Evolutionary conservation across 2,329 filamentous ascomycete species (phyloP).

Genomic region (Daldinia sp.): DNA sequence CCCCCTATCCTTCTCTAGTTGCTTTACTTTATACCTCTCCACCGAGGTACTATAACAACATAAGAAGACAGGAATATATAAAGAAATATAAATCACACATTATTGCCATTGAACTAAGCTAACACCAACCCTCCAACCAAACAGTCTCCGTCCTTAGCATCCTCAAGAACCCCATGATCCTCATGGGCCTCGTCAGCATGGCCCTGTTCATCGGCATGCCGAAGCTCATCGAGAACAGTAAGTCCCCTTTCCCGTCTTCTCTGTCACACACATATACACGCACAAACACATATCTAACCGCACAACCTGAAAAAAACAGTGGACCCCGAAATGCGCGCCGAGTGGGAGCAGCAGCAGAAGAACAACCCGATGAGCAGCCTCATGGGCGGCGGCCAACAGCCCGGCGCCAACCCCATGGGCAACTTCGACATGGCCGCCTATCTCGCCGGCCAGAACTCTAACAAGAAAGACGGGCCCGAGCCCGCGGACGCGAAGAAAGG

Average conservation of each 20-base stretch:
- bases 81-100: neutral
- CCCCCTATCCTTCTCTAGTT: constrained; percentile 4
- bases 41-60: too few relatives aligned
- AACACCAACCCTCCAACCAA: constrained; percentile 5
- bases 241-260: constrained; percentile 53
- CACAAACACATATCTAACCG: neutral
- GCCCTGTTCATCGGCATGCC: constrained; percentile 91
- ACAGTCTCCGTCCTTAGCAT: constrained; percentile 83
- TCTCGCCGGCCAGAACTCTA: constrained; percentile 66
- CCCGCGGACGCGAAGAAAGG: constrained; percentile 59
- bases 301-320: constrained; percentile 65
- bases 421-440: constrained; percentile 74
- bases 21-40: too few relatives aligned
- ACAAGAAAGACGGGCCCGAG: constrained; percentile 56
- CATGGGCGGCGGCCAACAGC: constrained; percentile 58
- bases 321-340: constrained; percentile 94
- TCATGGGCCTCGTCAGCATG: constrained; percentile 87
- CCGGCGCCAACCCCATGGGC: constrained; percentile 59
- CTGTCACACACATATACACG: neutral
- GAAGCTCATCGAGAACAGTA: constrained; percentile 95
- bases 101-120: constrained; percentile 7
- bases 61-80: neutral
- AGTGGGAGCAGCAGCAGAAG: constrained; percentile 92
- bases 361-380: constrained; percentile 73
- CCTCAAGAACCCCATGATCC: constrained; percentile 95